Evolutionary conservation across 108 stramenopile genomes (phyloP), one percentile per base, ranked within the genome.

Genomic region (Nitzschia sp.): DNA sequence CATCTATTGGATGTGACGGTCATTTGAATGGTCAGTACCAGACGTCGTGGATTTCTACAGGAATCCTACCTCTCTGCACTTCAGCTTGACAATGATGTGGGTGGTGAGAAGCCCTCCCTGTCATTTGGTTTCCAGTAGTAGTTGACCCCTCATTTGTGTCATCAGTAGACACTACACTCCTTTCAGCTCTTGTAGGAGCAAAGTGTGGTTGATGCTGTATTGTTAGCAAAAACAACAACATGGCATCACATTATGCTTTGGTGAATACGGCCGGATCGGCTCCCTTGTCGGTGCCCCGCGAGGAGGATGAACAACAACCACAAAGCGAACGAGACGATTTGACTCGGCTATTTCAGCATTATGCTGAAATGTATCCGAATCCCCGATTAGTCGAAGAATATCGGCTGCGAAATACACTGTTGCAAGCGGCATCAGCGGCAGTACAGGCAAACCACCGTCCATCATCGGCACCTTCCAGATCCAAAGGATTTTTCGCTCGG

Each of bases 311-410:
- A 29, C 5, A 25, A 31, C 5, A 30, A 18, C 15, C 4, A 11
- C 6, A 4, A 29, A 11, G 27, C 3, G 28, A 3, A 4, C 5
- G 18, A 36, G 58, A 55, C 42, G 54, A 76, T 35, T 57, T 84
- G 34, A 38, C 53, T 18, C 8, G 53, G 45, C 35, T 80, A 4
- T 85, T 66, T 59, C 59, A 77, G 29, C 46, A 61, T n/a, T 85
- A 78, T 51, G 79, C 84, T 17, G 71, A 76, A 18, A 38, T 74
- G 32, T 85, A 77, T 72, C 84, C 84, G 29, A 85, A 85, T 48
- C 79, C 84, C 9, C 54, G 42, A 18, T 59, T 85, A 46, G 47
- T 72, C 3, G 73, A 76, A 59, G 84, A 85, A 54, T 53, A 33
- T 31, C 69, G 69, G 27, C 68, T 78, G 47, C 27, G 73, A 25